Percentiles rank a stretch among this genome's conserved stretches.
phyloP scores from a whole-genome alignment of 257 asterid species.

The Pogostemon cablin region DNA sequence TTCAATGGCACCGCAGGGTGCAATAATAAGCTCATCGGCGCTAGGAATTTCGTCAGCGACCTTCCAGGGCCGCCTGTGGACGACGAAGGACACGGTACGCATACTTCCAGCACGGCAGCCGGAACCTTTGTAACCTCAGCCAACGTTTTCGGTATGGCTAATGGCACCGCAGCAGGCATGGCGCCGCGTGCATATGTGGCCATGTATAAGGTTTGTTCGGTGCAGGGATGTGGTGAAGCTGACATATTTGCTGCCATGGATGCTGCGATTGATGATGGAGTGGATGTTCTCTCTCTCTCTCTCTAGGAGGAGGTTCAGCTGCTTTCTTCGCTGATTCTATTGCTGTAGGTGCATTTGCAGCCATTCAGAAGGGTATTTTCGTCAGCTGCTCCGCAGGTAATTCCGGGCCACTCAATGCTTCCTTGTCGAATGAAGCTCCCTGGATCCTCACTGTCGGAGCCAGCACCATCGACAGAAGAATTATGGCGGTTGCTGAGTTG shows the following conservation, averaged over 20 bases:
- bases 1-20: slow-evolving; percentile 30
- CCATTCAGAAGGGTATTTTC: slow-evolving; percentile 47
- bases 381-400: slow-evolving; percentile 50
- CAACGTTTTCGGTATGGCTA: slow-evolving; percentile 44
- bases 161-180: slow-evolving; percentile 48
- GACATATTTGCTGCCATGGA: slow-evolving; percentile 52
- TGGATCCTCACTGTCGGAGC: slow-evolving; percentile 54
- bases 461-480: slow-evolving; percentile 43
- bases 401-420: slow-evolving; percentile 32
- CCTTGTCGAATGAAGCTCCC: slow-evolving; percentile 49
- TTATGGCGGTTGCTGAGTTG: slow-evolving; percentile 28
- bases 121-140: slow-evolving; percentile 45
- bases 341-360: slow-evolving; percentile 48
- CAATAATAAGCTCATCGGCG: slow-evolving; percentile 49
- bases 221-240: slow-evolving; percentile 14
- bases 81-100: slow-evolving; percentile 51
- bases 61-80: slow-evolving; percentile 36
- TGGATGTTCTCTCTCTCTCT: slow-evolving; percentile 46
- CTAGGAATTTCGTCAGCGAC: slow-evolving; percentile 35
- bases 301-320: slow-evolving; percentile 36
- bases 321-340: slow-evolving; percentile 38
- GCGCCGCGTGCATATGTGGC: slow-evolving; percentile 53
- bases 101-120: slow-evolving; percentile 48
- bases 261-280: slow-evolving; percentile 48
- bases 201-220: slow-evolving; percentile 44